Conservation (phyloP, 2,329 filamentous ascomycete genomes). For the Penicillium fuscoglaucum region DNA sequence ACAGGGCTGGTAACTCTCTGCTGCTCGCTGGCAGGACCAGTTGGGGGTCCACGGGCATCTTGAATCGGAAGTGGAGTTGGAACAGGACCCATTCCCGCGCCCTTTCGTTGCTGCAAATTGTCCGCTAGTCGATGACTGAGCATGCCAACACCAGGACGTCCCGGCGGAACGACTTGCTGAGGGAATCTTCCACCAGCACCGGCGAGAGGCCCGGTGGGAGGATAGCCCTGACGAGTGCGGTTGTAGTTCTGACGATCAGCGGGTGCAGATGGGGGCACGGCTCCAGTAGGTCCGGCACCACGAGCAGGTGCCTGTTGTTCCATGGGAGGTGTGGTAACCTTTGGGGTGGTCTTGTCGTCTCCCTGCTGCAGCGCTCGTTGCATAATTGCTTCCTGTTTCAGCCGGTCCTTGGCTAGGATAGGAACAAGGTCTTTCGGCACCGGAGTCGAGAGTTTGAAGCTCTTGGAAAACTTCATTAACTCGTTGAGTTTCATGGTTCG, state of each 20-base stretch:
- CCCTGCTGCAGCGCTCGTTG: slow-evolving; percentile 79
- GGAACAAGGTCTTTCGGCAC: slow-evolving; percentile 89
- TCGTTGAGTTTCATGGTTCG: slow-evolving; percentile 93
- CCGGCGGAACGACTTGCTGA: slow-evolving; percentile 45
- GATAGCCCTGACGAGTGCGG: slow-evolving; percentile 49
- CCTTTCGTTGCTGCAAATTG: slow-evolving; percentile 55
- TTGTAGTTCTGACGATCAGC: slow-evolving; percentile 51
- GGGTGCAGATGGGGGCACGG: slow-evolving; percentile 37
- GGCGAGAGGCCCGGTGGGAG: slow-evolving; percentile 49
- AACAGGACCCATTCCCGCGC: slow-evolving; percentile 43
- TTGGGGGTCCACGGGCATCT: slow-evolving; percentile 71
- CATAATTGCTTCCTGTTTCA: slow-evolving; percentile 89
- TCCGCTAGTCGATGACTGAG: slow-evolving; percentile 54
- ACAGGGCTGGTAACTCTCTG: slow-evolving; percentile 46
- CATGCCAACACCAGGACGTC: slow-evolving; percentile 46
- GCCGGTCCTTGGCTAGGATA: slow-evolving; percentile 95
- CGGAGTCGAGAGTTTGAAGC: slow-evolving; percentile 90
- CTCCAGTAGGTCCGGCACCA: slow-evolving; percentile 45
- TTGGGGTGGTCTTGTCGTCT: slow-evolving; percentile 54
- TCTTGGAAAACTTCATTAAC: slow-evolving; percentile 89
- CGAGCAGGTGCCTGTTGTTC: slow-evolving; percentile 56
- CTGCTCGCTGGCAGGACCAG: slow-evolving; percentile 66
- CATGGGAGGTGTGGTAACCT: slow-evolving; percentile 46
- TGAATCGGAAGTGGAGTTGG: slow-evolving; percentile 59
- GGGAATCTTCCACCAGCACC: slow-evolving; percentile 42